Conservation (phyloP, 73 alveolate genomes). For the Breviolum minutum region DNA sequence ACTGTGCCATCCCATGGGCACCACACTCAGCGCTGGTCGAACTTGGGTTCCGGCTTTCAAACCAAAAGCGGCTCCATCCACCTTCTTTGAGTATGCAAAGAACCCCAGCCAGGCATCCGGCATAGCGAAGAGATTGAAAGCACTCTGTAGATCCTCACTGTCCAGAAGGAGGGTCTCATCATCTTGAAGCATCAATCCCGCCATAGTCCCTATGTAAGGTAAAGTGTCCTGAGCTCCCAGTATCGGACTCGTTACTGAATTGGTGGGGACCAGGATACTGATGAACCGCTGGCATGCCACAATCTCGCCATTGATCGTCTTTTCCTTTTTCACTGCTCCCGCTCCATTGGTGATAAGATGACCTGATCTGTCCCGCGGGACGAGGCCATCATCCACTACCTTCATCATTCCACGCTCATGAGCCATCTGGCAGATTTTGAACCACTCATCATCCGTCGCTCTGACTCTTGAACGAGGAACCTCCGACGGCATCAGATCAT, state of each 20-base stretch:
- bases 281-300: conserved; percentile 7
- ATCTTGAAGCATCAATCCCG: background rate
- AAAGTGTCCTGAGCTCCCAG: background rate
- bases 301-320: background rate
- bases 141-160: background rate
- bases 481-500: background rate
- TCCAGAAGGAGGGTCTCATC: background rate
- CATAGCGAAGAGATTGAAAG: background rate
- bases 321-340: background rate
- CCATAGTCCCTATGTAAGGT: background rate
- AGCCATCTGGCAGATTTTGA: background rate
- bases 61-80: background rate
- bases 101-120: background rate
- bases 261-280: background rate
- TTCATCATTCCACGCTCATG: background rate
- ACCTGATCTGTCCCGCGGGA: background rate
- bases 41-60: background rate
- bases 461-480: background rate
- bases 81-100: background rate
- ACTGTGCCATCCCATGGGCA: conserved; percentile 21
- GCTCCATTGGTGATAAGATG: conserved; percentile 22
- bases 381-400: background rate
- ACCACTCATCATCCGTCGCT: background rate
- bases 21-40: background rate
- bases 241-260: background rate